Evolutionary conservation across 768 basidiomycete genomes (phyloP), one percentile per base, ranked within the genome.

Genomic region (Leucocoprinus leucothites): DNA sequence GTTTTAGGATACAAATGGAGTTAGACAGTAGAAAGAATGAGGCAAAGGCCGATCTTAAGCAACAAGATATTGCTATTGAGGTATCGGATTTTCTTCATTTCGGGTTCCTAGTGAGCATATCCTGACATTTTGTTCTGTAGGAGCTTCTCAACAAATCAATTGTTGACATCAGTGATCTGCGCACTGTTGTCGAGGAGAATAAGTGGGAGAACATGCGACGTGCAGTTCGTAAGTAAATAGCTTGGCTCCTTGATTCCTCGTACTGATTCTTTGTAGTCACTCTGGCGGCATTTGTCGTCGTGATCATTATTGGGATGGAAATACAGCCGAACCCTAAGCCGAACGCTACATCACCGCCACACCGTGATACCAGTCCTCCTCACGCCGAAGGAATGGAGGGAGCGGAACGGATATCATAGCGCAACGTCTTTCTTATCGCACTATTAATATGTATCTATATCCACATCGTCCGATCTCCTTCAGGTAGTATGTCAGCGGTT

Each of bases 21-120:
- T 78, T 98, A 57, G 93, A 96, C 64, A 94, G 86, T 58, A 80
- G 96, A 55, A 98, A 94, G 75, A 92, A 89, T 60, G 97, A 98
- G 67, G 82, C 86, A 13, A 88, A 86, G 64, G 78, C 85, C 1
- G 94, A 98, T 49, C 64, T 91, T 57, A 96, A 94, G 70, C 80
- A 78, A 51, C 85, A 87, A 61, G 94, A 94, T 62, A 89, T 98
- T 57, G 73, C 75, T 34, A 92, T 96, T 36, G 91, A 94, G 80
- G 91, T 89, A 40, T 18, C 3, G 19, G 46, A 52, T 48, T 24
- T 6, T 43, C 11, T n/a, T 19, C 31, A 19, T 48, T 11, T 46
- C 25, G 21, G 16, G 28, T 46, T 26, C 18, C 40, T 24, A n/a
- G 18, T 35, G 19, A 48, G 26, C 28, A 19, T 7, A 18, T 21